Evolutionary conservation across 768 basidiomycete genomes (phyloP).

Genomic region (Leccinum obscurum): DNA sequence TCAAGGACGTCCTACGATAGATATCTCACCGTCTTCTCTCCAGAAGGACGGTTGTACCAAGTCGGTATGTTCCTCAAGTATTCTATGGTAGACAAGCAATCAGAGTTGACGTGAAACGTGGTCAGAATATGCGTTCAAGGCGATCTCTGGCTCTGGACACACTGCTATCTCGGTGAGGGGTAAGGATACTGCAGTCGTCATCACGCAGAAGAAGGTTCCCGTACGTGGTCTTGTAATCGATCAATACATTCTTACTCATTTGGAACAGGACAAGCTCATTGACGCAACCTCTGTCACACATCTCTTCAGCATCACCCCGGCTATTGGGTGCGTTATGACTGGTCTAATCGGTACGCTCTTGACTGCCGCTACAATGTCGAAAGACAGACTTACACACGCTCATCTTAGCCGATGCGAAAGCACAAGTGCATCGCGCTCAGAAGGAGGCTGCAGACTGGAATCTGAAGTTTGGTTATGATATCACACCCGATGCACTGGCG

Average conservation of each 20-base stretch:
- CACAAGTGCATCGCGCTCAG: constrained; percentile 85
- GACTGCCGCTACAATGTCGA: background rate
- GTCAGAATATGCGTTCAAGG: constrained; percentile 98
- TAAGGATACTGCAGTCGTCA: constrained; percentile 91
- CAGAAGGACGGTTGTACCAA: constrained; percentile 97
- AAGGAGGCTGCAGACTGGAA: constrained; percentile 89
- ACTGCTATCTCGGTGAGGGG: constrained; percentile 92
- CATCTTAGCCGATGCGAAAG: constrained; percentile 79
- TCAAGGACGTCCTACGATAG: constrained; percentile 94
- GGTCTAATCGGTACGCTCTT: constrained; percentile 79
- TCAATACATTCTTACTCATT: background rate
- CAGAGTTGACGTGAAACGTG: constrained; percentile 13
- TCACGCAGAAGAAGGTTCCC: constrained; percentile 98
- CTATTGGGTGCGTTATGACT: constrained; percentile 97
- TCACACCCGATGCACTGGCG: constrained; percentile 94
- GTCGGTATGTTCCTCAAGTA: constrained; percentile 64
- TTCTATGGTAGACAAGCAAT: background rate
- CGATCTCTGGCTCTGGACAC: constrained; percentile 95
- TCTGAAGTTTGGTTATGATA: constrained; percentile 98
- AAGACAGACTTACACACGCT: constrained; percentile 2
- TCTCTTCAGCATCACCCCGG: constrained; percentile 92
- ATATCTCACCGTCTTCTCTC: constrained; percentile 96
- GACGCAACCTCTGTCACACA: constrained; percentile 94
- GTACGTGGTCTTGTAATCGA: constrained; percentile 48
- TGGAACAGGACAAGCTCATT: constrained; percentile 87